Evolutionary conservation across 1,284 basidiomycete genomes (phyloP), one percentile per base, ranked within the genome.

Genomic region (Termitomyces sp.): DNA sequence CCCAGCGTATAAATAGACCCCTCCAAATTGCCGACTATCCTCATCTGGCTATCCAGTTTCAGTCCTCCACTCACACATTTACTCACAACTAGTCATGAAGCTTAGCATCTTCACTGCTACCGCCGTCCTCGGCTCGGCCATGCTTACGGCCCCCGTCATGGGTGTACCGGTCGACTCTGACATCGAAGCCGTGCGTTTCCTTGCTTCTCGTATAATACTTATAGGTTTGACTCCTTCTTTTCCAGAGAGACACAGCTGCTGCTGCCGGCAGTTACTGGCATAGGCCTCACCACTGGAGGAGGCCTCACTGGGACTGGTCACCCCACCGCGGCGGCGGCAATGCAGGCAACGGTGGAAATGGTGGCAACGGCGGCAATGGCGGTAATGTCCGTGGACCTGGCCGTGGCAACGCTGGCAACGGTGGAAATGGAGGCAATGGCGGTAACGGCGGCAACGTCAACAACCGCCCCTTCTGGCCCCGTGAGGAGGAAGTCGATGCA

Each of bases 81-180:
- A 9, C 30, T 33, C 19, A 8, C n/a, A 24, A 15, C n/a, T 4
- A 49, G 12, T 12, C 33, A 55, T 55, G 53, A 55, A 50, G 36
- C 36, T 55, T 30, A 55, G 48, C 15, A 55, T 55, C 34, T 55
- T 55, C 28, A 28, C 53, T 15, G 15, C 21, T 2, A 40, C 53
- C n/a, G 53, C 48, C 48, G 36, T 55, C 48, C 3, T 55, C 33
- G 53, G 48, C 10, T 44, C 53, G 13, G 41, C 53, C 13, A 5
- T 55, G 17, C 48, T 50, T n/a, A 50, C 48, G 5, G 42, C 53
- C 36, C 53, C 53, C 8, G 53, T 50, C 21, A 8, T 50, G n/a
- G 48, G 47, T 12, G 48, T 42, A 13, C 53, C 48, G 13, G 33
- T 40, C 24, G 26, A 44, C 12, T 19, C 34, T 40, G 53, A 30